phyloP scores from a whole-genome alignment of 306 rosid genomes.

The Abrus precatorius region DNA sequence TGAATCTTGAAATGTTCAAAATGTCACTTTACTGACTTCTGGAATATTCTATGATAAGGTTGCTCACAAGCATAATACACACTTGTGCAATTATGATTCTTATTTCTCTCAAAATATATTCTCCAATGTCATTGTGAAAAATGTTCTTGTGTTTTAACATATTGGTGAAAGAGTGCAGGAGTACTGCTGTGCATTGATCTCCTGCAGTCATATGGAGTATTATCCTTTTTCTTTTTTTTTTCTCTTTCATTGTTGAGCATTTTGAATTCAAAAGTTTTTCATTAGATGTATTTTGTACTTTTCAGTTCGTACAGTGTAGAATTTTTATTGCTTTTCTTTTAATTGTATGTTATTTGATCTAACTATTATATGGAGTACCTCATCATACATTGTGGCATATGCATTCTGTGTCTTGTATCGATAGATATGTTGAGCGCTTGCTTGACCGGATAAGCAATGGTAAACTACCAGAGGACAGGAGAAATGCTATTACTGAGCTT shows the following conservation, averaged over 20 bases:
- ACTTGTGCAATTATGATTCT: conserved; percentile 14
- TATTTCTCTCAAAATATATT: not conserved
- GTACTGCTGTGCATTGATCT: not conserved
- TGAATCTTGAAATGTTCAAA: not conserved
- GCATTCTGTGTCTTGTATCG: conserved; percentile 30
- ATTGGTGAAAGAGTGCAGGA: conserved; percentile 5
- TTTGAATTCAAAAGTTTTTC: not conserved
- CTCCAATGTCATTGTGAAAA: not conserved
- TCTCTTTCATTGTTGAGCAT: conserved; percentile 26
- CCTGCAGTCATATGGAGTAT: conserved; percentile 10
- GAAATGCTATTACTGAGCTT: conserved; percentile 88
- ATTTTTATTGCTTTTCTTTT: conserved; percentile 13
- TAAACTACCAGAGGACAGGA: conserved; percentile 85
- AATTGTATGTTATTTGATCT: conserved; percentile 10
- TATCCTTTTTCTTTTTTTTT: conserved; percentile 6
- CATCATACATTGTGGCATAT: conserved; percentile 24
- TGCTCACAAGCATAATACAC: not conserved
- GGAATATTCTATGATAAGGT: not conserved
- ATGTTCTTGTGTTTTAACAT: not conserved
- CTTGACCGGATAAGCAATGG: conserved; percentile 95
- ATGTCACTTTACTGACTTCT: not conserved
- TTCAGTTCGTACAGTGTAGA: not conserved
- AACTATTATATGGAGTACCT: conserved; percentile 13
- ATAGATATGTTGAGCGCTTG: conserved; percentile 88
- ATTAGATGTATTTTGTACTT: not conserved